These are phyloP conservation scores for Pseudomassariella vexata DNA, from an alignment of 2,329 filamentous ascomycete genomes.

Conservation along the genomic window DNA sequence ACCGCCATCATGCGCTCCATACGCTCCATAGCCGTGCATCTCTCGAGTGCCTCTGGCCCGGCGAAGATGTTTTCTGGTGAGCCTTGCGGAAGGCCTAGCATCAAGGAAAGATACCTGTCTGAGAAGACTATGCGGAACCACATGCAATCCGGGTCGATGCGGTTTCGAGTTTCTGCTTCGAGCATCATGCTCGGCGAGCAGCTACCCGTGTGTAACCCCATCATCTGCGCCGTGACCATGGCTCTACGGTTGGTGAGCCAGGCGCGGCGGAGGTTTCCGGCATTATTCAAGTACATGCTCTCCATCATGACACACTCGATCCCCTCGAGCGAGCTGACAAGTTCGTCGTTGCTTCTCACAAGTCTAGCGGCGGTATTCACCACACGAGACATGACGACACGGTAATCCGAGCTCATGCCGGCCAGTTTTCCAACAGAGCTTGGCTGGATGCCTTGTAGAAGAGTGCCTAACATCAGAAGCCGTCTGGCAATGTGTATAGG, in stretches of 20 bases:
- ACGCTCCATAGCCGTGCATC: constrained; percentile 14
- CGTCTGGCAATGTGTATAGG: constrained; percentile 35
- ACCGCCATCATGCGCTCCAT: constrained; percentile 29
- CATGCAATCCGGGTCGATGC: constrained; percentile 29
- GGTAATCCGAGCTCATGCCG: background rate
- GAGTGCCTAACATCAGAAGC: constrained; percentile 31
- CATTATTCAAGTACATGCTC: constrained; percentile 38
- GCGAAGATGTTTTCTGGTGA: constrained; percentile 21
- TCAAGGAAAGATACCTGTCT: constrained; percentile 42
- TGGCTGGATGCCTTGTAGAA: constrained; percentile 25
- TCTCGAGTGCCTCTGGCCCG: constrained; percentile 17
- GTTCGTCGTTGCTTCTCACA: constrained; percentile 40
- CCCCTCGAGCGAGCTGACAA: constrained; percentile 39
- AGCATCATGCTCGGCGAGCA: constrained; percentile 16
- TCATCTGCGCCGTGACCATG: constrained; percentile 36
- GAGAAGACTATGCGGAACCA: constrained; percentile 40
- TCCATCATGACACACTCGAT: constrained; percentile 46
- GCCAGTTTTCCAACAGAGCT: background rate
- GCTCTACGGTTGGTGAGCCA: constrained; percentile 41
- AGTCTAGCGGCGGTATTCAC: constrained; percentile 18
- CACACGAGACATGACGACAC: constrained; percentile 4
- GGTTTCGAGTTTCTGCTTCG: constrained; percentile 16
- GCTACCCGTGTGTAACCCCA: constrained; percentile 25
- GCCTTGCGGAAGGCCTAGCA: constrained; percentile 39
- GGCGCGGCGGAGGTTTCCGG: constrained; percentile 37